A percentile compares a stretch with the other conserved stretches of the same genome.
Conservation (phyloP, 2,329 filamentous ascomycete species). For the Beauveria caledonica region DNA sequence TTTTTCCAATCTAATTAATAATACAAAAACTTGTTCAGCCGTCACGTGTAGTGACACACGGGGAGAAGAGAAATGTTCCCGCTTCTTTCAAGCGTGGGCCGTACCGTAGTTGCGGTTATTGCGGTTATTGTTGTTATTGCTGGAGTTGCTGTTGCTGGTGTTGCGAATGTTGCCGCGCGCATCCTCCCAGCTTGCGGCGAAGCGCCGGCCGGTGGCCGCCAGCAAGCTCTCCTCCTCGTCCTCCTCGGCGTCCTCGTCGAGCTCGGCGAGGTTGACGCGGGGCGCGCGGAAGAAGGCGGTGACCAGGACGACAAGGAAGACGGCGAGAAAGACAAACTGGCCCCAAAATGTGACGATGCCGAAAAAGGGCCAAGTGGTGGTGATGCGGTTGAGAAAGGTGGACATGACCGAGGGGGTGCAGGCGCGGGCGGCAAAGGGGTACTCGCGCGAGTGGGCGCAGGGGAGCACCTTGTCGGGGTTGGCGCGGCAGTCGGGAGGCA, state of each 20-base stretch:
- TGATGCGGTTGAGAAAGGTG: constrained; percentile 87
- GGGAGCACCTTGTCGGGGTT: constrained; percentile 65
- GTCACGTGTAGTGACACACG: neutral
- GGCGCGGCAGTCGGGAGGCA: constrained; percentile 66
- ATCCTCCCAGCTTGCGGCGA: constrained; percentile 84
- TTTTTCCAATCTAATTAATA: neutral
- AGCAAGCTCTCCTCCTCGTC: constrained; percentile 91
- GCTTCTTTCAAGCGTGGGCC: neutral
- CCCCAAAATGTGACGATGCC: constrained; percentile 92
- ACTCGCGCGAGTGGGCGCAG: constrained; percentile 70
- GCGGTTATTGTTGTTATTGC: neutral
- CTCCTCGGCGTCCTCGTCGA: constrained; percentile 83
- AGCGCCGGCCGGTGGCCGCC: constrained; percentile 71
- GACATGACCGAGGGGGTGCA: constrained; percentile 90
- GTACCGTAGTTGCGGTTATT: constrained; percentile 7
- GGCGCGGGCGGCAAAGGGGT: constrained; percentile 63
- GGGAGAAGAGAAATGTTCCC: neutral
- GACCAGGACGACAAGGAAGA: constrained; percentile 76
- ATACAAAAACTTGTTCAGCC: neutral
- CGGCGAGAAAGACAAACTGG: constrained; percentile 79
- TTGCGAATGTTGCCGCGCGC: constrained; percentile 49
- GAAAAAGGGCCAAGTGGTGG: constrained; percentile 91
- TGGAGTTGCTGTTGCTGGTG: constrained; percentile 11
- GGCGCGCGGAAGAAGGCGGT: constrained; percentile 76
- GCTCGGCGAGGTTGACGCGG: constrained; percentile 62